Evolutionary conservation across 2,329 filamentous ascomycete genomes (phyloP).

Genomic region (Geosmithia morbida): DNA sequence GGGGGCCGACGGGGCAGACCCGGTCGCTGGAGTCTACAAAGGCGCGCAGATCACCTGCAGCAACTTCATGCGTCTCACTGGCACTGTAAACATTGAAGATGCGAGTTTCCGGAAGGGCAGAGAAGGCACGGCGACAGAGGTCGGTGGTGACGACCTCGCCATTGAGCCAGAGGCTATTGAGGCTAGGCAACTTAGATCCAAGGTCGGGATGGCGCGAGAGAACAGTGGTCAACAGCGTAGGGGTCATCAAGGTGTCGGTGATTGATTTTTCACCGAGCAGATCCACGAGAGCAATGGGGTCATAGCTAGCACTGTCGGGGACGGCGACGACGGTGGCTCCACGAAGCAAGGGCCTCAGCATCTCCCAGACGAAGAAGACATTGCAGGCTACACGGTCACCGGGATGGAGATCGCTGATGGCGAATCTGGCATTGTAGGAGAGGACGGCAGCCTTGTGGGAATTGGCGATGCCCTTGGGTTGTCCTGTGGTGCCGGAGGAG

Average conservation of each 20-base stretch:
- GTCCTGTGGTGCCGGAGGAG: constrained; percentile 63
- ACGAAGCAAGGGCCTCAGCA: constrained; percentile 59
- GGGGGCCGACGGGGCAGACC: constrained; percentile 62
- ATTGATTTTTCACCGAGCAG: constrained; percentile 50
- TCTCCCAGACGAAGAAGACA: constrained; percentile 81
- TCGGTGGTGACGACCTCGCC: constrained; percentile 74
- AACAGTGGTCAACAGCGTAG: constrained; percentile 62
- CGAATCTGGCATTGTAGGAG: constrained; percentile 62
- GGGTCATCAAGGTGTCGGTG: constrained; percentile 75
- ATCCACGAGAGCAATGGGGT: constrained; percentile 60
- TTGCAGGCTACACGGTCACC: constrained; percentile 77
- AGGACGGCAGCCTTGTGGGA: constrained; percentile 59
- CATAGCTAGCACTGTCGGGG: constrained; percentile 64
- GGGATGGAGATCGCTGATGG: constrained; percentile 50
- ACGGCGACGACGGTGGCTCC: constrained; percentile 65
- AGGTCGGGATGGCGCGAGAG: constrained; percentile 56
- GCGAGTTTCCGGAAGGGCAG: constrained; percentile 52
- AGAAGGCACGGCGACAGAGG: constrained; percentile 52
- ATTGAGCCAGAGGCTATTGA: constrained; percentile 66
- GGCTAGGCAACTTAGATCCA: constrained; percentile 44
- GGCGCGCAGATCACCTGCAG: constrained; percentile 58
- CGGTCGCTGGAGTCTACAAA: constrained; percentile 48
- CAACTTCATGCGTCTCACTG: constrained; percentile 70
- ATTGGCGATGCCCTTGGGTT: constrained; percentile 72
- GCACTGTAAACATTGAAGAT: constrained; percentile 72